These are phyloP conservation scores for Mariannaea sp. DNA, from an alignment of 2,329 filamentous ascomycete genomes.

Conservation along the genomic window DNA sequence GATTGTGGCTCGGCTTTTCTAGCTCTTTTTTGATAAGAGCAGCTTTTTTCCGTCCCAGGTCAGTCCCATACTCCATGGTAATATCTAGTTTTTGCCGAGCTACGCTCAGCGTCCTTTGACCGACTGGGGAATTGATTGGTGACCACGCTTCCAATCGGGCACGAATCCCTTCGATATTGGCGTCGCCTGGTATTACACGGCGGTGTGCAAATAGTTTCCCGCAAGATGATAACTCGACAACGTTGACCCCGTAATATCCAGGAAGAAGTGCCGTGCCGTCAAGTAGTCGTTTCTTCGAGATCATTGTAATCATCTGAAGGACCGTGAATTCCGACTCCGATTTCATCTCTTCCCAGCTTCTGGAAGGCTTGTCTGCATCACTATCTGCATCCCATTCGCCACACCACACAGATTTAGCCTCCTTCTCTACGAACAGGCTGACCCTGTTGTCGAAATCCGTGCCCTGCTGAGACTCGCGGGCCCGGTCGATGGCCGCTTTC, in stretches of 20 bases:
- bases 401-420: conserved; percentile 21
- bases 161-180: conserved; percentile 12
- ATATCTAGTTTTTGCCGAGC: conserved; percentile 15
- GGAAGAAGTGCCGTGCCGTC: conserved; percentile 23
- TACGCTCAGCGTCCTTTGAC: conserved; percentile 7
- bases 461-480: background rate
- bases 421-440: conserved; percentile 18
- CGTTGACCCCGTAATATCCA: conserved; percentile 22
- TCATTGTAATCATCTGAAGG: conserved; percentile 20
- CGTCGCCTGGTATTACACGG: conserved; percentile 16
- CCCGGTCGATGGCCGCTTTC: conserved; percentile 5
- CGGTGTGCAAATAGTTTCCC: conserved; percentile 23
- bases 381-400: conserved; percentile 26
- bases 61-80: background rate
- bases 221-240: conserved; percentile 26
- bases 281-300: conserved; percentile 28
- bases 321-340: conserved; percentile 6
- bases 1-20: background rate
- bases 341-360: conserved; percentile 19
- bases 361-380: conserved; percentile 3
- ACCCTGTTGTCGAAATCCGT: background rate
- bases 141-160: conserved; percentile 28
- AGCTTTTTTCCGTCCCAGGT: conserved; percentile 16
- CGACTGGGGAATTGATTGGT: conserved; percentile 19
- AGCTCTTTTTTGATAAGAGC: conserved; percentile 5